Evolutionary conservation across 2,329 filamentous ascomycete species (phyloP), one percentile per base, ranked within the genome.

Genomic region (Fusarium temperatum): DNA sequence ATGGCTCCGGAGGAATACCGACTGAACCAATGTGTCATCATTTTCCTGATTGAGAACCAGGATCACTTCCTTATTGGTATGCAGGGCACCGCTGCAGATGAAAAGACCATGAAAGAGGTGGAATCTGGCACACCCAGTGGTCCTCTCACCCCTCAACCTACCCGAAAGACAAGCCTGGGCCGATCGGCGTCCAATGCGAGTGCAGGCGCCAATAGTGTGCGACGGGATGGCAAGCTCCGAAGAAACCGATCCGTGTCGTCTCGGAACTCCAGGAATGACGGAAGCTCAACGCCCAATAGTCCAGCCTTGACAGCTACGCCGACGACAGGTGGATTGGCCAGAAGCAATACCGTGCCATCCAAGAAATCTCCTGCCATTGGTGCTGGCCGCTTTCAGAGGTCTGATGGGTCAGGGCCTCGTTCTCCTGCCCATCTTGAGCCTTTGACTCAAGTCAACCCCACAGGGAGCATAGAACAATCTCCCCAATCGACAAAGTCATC

Each of bases 11-110:
- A 93, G 65, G 96, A 98, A 80, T 99, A 99, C 81, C 92, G 94
- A 38, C 86, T 99, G 11, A 98, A 97, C 80, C 96, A 99, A 86
- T 96, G 96, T 78, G 96, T 99, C 26, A 89, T 99, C 73, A 98
- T 99, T 57, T 99, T 99, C 82, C 85, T 99, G 76, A 99, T 99
- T 75, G 95, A 98, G 80, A 98, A 99, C 78, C 96, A 99, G 82
- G 96, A 99, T 79, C 94, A 98, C 82, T 99, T 99, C 86, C 86
- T 99, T 74, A 97, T 99, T 74, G 96, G 96, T 63, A 99, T 99
- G 96, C 94, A 95, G 80, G 96, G 96, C 50, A 98, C 95, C n/a
- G 95, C 91, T n/a, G 94, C 95, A n/a, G 95, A 98, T 80, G 94
- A 97, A 80, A 91, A 89, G 80, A 92, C 89, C 3, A 88, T 89